A percentile compares a stretch with the other conserved stretches of the same genome.
Conservation (phyloP, 2,329 filamentous ascomycete genomes). For the Macrophomina phaseolina region DNA sequence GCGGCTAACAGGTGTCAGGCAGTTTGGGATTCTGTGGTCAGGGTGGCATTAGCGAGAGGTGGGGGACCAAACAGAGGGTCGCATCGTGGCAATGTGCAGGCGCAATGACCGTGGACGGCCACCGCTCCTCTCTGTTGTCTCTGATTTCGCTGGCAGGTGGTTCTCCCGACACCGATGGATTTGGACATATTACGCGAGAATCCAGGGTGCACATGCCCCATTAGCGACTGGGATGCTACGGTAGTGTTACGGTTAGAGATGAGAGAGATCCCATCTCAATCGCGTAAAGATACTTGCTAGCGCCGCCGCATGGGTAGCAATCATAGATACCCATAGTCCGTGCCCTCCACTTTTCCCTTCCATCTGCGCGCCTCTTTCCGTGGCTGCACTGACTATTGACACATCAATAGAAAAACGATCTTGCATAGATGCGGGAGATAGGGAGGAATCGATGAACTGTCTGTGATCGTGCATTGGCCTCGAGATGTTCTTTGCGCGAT, state of each 20-base stretch:
- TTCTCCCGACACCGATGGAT: not conserved
- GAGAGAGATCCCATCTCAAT: not conserved
- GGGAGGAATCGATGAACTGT: not conserved
- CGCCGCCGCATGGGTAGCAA: not conserved
- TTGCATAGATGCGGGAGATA: not conserved
- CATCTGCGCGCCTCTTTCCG: not conserved
- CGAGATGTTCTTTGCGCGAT: not conserved
- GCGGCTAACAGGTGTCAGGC: not conserved
- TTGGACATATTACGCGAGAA: conserved; percentile 6
- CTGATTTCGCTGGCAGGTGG: not conserved
- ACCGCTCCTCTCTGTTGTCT: not conserved
- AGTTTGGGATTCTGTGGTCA: not conserved
- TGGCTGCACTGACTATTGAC: not conserved
- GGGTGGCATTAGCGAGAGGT: not conserved
- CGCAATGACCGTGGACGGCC: not conserved
- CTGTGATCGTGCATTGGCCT: not conserved
- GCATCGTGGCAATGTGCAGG: not conserved
- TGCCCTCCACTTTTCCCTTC: not conserved
- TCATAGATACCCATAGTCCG: not conserved
- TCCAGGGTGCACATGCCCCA: not conserved
- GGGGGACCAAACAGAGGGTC: not conserved
- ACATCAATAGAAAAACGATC: not conserved
- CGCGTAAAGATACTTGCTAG: not conserved
- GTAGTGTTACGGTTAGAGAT: not conserved
- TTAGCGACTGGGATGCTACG: not conserved